phyloP scores from a whole-genome alignment of 306 rosid species.

The Inga oerstediana region DNA sequence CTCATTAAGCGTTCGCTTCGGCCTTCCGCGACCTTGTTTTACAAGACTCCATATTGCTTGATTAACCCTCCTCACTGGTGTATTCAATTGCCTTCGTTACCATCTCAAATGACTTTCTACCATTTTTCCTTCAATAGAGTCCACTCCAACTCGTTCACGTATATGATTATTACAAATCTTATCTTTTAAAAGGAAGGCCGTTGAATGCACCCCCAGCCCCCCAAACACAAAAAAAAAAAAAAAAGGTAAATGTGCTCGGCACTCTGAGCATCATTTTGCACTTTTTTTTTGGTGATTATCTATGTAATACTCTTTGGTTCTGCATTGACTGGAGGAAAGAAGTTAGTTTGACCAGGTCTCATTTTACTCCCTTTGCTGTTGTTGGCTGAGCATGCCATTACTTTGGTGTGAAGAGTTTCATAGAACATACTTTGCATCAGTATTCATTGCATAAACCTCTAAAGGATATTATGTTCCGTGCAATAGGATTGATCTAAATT shows the following conservation, averaged over 20 bases:
- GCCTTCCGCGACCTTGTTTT: no score
- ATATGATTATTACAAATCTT: no score
- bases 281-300: neutral
- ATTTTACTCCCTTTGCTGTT: neutral
- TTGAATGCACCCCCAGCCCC: no score
- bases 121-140: no score
- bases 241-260: neutral
- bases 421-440: neutral
- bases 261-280: neutral
- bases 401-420: neutral
- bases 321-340: neutral
- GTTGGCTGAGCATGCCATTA: neutral
- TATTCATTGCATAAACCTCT: neutral
- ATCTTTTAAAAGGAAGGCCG: no score
- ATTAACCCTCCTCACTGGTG: no score
- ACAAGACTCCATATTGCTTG: no score
- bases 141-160: no score
- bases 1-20: no score
- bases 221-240: neutral
- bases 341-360: neutral
- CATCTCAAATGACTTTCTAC: no score
- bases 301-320: neutral
- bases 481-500: constrained; percentile 5
- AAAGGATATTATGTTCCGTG: neutral
- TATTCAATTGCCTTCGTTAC: no score